These are phyloP conservation scores for Austroboletus novae-zelandiae DNA, from an alignment of 1,284 basidiomycete genomes.

Conservation along the genomic window DNA sequence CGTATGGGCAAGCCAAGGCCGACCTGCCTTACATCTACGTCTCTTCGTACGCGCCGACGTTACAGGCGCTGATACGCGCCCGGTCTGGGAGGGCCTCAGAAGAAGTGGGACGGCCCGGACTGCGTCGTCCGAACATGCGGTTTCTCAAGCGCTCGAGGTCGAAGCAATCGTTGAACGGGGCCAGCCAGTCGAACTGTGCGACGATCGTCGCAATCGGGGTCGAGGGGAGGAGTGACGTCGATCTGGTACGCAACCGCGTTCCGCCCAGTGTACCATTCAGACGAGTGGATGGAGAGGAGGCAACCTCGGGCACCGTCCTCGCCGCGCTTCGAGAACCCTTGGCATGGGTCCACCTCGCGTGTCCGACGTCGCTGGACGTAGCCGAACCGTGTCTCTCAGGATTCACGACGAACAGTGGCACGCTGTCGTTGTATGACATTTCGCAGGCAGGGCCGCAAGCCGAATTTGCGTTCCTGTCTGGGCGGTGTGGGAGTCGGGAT, in stretches of 20 bases:
- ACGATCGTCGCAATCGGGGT: slow-evolving; percentile 22
- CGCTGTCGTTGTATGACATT: slow-evolving; percentile 28
- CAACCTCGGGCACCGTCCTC: slow-evolving; percentile 9
- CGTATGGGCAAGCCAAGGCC: slow-evolving; percentile 10
- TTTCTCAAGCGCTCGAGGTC: slow-evolving; percentile 21
- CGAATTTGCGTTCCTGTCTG: slow-evolving; percentile 38
- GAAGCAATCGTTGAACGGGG: slow-evolving; percentile 1
- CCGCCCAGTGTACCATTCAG: slow-evolving; percentile 19
- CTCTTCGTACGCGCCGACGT: slow-evolving; percentile 39
- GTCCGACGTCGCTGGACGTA: slow-evolving; percentile 12
- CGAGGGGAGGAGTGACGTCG: slow-evolving; percentile 2
- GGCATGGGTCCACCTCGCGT: slow-evolving; percentile 29
- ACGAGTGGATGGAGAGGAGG: slow-evolving; percentile 23
- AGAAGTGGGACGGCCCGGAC: neutral
- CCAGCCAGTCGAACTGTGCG: slow-evolving; percentile 1
- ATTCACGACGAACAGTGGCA: slow-evolving; percentile 26
- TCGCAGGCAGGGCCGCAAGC: slow-evolving; percentile 21
- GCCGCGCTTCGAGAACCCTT: slow-evolving; percentile 16
- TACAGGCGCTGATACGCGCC: slow-evolving; percentile 32
- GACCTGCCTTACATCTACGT: slow-evolving; percentile 32
- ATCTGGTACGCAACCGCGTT: slow-evolving; percentile 21
- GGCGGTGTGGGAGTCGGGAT: slow-evolving; percentile 17
- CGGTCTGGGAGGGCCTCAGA: neutral
- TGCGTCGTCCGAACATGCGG: slow-evolving; percentile 10
- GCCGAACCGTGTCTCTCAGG: slow-evolving; percentile 22